phyloP scores from a whole-genome alignment of 2,329 filamentous ascomycete species.

The Aspergillus persii region DNA sequence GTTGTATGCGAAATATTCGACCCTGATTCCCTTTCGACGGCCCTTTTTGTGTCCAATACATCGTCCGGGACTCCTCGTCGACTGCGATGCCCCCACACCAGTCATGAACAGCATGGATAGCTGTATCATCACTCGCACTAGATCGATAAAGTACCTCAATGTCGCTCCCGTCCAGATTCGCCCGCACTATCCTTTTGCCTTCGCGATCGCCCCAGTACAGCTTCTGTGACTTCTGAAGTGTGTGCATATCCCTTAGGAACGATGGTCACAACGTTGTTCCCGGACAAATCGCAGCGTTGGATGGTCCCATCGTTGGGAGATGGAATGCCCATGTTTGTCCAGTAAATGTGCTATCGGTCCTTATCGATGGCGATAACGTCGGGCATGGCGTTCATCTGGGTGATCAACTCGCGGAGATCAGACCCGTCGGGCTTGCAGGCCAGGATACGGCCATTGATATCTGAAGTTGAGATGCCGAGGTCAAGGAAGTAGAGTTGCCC shows the following conservation, averaged over 20 bases:
- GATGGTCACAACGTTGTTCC: not conserved
- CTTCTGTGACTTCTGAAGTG: not conserved
- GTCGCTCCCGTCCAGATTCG: not conserved
- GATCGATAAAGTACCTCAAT: not conserved
- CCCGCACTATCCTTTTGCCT: not conserved
- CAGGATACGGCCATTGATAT: not conserved
- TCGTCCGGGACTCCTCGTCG: not conserved
- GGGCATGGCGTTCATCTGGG: not conserved
- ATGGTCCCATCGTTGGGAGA: not conserved
- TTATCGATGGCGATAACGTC: constrained; percentile 2
- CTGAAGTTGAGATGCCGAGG: not conserved
- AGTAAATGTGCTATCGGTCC: constrained; percentile 6
- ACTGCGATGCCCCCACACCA: not conserved
- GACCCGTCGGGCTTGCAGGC: not conserved
- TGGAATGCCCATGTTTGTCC: constrained; percentile 12
- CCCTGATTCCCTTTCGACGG: not conserved
- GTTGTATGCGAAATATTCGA: not conserved
- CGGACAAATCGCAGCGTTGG: not conserved
- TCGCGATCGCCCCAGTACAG: not conserved
- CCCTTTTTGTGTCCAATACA: not conserved
- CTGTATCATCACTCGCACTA: not conserved
- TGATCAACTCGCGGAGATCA: not conserved
- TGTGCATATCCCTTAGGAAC: not conserved
- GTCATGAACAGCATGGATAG: not conserved
- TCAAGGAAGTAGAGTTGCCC: not conserved